A percentile compares a stretch with the other conserved stretches of the same genome.
Conservation (phyloP, 306 rosid genomes). For the Canavalia gladiata region DNA sequence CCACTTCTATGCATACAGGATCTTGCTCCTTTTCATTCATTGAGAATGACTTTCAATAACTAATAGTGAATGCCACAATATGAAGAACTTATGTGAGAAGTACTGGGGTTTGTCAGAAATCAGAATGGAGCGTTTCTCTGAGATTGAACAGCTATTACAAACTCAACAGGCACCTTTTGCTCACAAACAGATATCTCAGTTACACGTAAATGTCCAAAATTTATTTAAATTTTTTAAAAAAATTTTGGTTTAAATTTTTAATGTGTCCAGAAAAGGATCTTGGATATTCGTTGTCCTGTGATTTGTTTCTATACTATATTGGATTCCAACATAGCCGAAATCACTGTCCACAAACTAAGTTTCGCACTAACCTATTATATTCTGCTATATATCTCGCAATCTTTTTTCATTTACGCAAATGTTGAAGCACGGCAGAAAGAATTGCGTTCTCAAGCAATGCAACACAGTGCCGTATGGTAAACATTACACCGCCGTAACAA, state of each 20-base stretch:
- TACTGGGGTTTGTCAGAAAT: constrained; percentile 30
- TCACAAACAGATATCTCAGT: constrained; percentile 19
- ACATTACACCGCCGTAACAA: not conserved
- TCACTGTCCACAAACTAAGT: not conserved
- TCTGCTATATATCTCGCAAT: constrained; percentile 6
- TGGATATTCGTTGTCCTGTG: not conserved
- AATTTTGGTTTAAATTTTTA: not conserved
- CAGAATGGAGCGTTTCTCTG: constrained; percentile 19
- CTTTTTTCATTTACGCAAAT: not conserved
- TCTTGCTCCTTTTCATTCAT: constrained; percentile 14
- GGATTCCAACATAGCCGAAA: not conserved
- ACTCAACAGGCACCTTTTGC: constrained; percentile 10
- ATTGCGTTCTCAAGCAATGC: not conserved
- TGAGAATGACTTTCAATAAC: constrained; percentile 8
- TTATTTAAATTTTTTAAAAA: constrained; percentile 10
- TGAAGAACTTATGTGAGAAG: not conserved
- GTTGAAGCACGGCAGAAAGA: not conserved
- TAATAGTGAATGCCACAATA: constrained; percentile 12
- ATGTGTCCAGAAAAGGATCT: not conserved
- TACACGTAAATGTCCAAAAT: constrained; percentile 12
- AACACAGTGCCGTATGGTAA: not conserved
- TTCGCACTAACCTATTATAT: not conserved
- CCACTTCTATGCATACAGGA: not conserved
- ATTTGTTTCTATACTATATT: not conserved
- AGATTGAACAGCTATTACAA: not conserved